Percentiles rank a stretch among this genome's conserved stretches.
Conservation (phyloP, 176 grass and related monocot genomes). For the Hyparrhenia diplandra region DNA sequence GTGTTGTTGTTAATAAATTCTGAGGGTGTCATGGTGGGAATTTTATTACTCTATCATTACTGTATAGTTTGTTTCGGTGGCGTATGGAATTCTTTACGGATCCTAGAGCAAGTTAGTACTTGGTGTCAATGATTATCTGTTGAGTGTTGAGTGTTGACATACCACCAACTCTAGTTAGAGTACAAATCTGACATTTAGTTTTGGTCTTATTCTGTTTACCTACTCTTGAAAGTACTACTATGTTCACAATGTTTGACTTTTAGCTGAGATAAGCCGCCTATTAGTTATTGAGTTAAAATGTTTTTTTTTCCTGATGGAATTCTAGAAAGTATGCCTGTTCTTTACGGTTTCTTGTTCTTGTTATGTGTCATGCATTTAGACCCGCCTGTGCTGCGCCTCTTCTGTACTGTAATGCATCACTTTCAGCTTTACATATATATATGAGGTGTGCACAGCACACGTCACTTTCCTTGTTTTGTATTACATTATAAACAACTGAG, state of each 20-base stretch:
- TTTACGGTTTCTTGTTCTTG: neutral
- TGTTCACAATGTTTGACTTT: conserved; percentile 5
- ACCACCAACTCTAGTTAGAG: neutral
- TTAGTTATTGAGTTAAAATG: neutral
- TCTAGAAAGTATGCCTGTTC: neutral
- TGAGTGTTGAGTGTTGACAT: neutral
- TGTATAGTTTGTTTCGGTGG: neutral
- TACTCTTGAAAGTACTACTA: neutral
- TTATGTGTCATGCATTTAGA: neutral
- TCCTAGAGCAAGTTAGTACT: neutral
- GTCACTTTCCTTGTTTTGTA: conserved; percentile 13
- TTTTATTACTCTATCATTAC: neutral
- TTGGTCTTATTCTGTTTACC: neutral
- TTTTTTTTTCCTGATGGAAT: neutral
- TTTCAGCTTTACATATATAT: conserved; percentile 16
- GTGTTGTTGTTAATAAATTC: neutral
- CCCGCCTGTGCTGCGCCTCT: neutral
- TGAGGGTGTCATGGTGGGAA: neutral
- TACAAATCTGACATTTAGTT: neutral
- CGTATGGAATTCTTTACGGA: neutral
- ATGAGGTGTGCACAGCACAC: neutral
- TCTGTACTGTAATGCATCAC: conserved; percentile 14
- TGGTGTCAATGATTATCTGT: neutral
- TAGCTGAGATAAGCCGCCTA: neutral
- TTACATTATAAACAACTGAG: neutral